Percentiles rank a stretch among this genome's conserved stretches.
Evolutionary conservation across 352 stramenopile genomes (phyloP).

Genomic region (Albugo candida): DNA sequence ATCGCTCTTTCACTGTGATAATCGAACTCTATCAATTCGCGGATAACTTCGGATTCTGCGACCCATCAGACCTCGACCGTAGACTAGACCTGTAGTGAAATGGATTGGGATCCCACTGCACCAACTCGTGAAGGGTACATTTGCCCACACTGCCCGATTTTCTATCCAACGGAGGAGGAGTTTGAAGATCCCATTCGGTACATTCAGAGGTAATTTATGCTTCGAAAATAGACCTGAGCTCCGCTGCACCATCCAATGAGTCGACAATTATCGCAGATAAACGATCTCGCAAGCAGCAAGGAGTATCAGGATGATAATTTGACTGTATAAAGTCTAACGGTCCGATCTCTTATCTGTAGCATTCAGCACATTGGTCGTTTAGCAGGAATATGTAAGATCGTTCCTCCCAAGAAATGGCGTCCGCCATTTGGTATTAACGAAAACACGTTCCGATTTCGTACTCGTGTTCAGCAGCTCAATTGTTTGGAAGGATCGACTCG

Average conservation of each 20-base stretch:
- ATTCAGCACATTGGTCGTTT: slow-evolving; percentile 82
- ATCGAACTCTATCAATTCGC: no score
- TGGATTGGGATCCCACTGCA: no score
- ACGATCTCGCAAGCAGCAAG: background rate
- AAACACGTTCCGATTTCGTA: slow-evolving; percentile 81
- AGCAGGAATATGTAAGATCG: slow-evolving; percentile 97
- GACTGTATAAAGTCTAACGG: no score
- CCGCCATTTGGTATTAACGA: slow-evolving; percentile 78
- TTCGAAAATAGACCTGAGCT: no score
- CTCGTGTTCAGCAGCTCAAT: slow-evolving; percentile 92
- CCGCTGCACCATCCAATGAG: background rate
- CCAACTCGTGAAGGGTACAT: slow-evolving; percentile 35
- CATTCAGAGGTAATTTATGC: slow-evolving; percentile 56
- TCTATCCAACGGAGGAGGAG: slow-evolving; percentile 69
- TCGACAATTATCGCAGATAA: background rate
- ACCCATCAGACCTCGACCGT: no score
- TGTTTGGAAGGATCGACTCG: slow-evolving; percentile 25
- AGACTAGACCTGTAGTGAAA: no score
- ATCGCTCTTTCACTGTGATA: no score
- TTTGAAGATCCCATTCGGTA: slow-evolving; percentile 84
- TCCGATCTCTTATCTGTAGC: slow-evolving; percentile 8
- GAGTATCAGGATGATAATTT: no score
- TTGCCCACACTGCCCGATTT: slow-evolving; percentile 68
- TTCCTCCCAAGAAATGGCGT: slow-evolving; percentile 89
- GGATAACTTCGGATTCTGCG: no score